Conservation (phyloP, 345 rosid species). For the Rubroshorea leprosula region DNA sequence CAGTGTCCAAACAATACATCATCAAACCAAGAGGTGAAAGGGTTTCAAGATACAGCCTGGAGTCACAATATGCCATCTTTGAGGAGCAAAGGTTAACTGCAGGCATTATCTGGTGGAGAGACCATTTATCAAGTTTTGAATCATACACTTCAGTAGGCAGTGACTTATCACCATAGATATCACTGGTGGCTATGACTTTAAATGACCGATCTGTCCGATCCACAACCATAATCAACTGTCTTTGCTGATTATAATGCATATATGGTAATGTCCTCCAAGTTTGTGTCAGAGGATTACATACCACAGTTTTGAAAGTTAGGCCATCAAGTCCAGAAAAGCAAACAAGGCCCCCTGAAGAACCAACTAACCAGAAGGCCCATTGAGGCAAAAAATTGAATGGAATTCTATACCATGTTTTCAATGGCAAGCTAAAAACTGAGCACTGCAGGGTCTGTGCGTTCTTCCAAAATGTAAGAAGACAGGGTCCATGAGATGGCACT, state of each 20-base stretch:
- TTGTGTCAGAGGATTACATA: constrained; percentile 90
- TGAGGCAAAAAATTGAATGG: constrained; percentile 81
- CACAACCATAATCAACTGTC: constrained; percentile 85
- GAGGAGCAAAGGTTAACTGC: constrained; percentile 92
- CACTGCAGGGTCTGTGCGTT: constrained; percentile 81
- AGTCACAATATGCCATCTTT: constrained; percentile 92
- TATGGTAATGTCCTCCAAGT: constrained; percentile 71
- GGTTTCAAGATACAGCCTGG: constrained; percentile 79
- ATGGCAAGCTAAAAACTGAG: constrained; percentile 84
- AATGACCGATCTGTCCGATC: constrained; percentile 69
- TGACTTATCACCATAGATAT: constrained; percentile 77
- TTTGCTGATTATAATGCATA: constrained; percentile 84
- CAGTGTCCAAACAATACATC: constrained; percentile 76
- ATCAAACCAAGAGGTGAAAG: constrained; percentile 96
- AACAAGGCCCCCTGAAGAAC: constrained; percentile 86
- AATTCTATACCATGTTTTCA: constrained; percentile 86
- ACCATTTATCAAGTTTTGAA: constrained; percentile 73
- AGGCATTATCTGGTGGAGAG: constrained; percentile 84
- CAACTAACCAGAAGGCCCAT: constrained; percentile 96
- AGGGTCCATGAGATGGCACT: constrained; percentile 74
- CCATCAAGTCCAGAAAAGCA: constrained; percentile 95
- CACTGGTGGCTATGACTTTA: constrained; percentile 86
- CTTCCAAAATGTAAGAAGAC: constrained; percentile 90
- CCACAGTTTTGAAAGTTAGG: constrained; percentile 65
- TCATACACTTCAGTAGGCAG: constrained; percentile 92